These are phyloP conservation scores for Ailanthus altissimus DNA, from an alignment of 345 rosid genomes.

Conservation along the genomic window DNA sequence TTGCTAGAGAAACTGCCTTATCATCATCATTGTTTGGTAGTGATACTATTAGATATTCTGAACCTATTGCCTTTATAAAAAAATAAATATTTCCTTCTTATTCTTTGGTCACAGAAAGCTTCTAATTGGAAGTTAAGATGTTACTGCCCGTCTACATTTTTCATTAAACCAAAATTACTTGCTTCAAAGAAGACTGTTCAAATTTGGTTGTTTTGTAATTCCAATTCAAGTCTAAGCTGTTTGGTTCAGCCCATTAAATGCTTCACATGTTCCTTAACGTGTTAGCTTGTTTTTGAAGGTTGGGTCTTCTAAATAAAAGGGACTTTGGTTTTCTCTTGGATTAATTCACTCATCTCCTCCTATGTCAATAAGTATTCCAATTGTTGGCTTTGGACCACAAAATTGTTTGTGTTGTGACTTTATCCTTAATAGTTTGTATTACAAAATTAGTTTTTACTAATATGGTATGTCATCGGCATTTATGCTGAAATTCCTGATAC, in stretches of 20 bases:
- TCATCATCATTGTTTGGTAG: not conserved
- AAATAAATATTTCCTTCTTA: not conserved
- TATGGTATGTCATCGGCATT: not conserved
- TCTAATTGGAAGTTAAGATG: not conserved
- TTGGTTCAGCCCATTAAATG: constrained; percentile 2
- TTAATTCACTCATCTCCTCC: not conserved
- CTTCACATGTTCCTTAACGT: not conserved
- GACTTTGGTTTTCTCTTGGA: not conserved
- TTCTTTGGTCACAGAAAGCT: not conserved
- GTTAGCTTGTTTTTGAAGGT: not conserved
- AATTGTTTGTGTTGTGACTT: not conserved
- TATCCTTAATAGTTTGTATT: not conserved
- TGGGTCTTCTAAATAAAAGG: not conserved
- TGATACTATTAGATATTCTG: not conserved
- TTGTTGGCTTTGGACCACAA: not conserved
- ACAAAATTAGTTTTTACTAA: not conserved
- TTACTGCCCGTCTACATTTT: not conserved
- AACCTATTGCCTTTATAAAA: not conserved
- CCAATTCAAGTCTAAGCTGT: not conserved
- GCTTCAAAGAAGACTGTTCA: not conserved
- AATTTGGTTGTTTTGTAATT: constrained; percentile 2
- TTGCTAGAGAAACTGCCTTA: not conserved
- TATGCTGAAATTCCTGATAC: not conserved
- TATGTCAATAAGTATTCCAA: not conserved
- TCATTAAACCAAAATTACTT: not conserved